Evolutionary conservation across 2,329 filamentous ascomycete species (phyloP).

Genomic region (Rhinocladiella similis): DNA sequence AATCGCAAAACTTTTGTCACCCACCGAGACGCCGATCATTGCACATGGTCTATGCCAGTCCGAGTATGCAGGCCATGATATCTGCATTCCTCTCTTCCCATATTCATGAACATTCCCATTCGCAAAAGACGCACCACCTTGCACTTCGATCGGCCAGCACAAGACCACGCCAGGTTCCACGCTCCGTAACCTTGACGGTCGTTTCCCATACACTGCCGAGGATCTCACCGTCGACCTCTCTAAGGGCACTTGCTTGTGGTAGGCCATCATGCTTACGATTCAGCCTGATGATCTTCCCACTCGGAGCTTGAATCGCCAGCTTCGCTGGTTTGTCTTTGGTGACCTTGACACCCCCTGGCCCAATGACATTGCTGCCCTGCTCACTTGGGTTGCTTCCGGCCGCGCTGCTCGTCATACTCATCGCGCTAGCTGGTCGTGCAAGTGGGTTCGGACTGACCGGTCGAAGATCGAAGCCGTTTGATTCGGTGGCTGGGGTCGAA

Average conservation of each 20-base stretch:
- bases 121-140: constrained; percentile 68
- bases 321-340: constrained; percentile 80
- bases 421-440: constrained; percentile 58
- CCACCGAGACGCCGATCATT: no score
- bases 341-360: constrained; percentile 52
- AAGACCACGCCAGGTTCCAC: constrained; percentile 62
- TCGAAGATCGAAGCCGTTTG: constrained; percentile 26
- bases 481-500: constrained; percentile 19
- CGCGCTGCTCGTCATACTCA: constrained; percentile 60
- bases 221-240: constrained; percentile 34
- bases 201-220: constrained; percentile 66
- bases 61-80: no score
- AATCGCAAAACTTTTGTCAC: no score
- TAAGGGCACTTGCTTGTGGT: constrained; percentile 38
- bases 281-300: constrained; percentile 84
- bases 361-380: constrained; percentile 55
- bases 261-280: constrained; percentile 50
- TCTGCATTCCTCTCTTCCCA: no score
- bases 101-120: constrained; percentile 56
- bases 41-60: no score
- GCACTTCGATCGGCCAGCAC: constrained; percentile 66
- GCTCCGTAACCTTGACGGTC: constrained; percentile 66
- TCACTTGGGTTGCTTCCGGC: constrained; percentile 52
- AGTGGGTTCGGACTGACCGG: constrained; percentile 35
- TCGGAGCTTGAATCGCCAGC: constrained; percentile 88